A percentile compares a stretch with the other conserved stretches of the same genome.
These are phyloP conservation scores for Chamaecyparis obtusa DNA, from an alignment of 75 land plant species.

Conservation along the genomic window DNA sequence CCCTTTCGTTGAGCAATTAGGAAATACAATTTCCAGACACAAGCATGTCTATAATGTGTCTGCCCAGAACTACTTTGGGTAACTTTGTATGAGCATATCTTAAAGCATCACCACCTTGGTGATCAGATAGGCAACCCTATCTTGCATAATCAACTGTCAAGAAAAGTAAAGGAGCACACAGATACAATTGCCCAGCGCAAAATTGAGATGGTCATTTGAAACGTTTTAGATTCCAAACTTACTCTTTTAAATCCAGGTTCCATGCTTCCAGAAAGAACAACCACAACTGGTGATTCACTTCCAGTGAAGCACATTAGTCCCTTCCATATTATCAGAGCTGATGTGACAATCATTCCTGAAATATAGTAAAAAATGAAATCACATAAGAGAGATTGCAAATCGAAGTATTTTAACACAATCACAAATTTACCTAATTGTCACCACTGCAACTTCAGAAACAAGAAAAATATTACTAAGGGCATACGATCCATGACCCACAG, in stretches of 20 bases:
- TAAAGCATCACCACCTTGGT: background rate
- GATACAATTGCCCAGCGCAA: background rate
- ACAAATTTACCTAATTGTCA: background rate
- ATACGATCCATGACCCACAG: background rate
- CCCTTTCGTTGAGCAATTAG: background rate
- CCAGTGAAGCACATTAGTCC: slow-evolving; percentile 75
- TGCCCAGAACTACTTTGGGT: background rate
- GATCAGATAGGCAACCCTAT: background rate
- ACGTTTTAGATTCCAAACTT: slow-evolving; percentile 6
- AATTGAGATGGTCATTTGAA: background rate
- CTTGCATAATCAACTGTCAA: background rate
- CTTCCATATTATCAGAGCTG: slow-evolving; percentile 83
- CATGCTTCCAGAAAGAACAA: slow-evolving; percentile 88
- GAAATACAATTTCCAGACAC: background rate
- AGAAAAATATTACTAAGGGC: background rate
- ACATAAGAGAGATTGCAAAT: background rate
- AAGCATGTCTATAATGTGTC: background rate
- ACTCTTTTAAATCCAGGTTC: slow-evolving; percentile 86
- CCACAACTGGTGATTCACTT: slow-evolving; percentile 85
- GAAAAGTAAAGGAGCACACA: background rate
- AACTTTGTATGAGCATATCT: background rate
- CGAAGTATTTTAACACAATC: background rate
- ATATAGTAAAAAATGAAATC: background rate
- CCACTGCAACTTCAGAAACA: background rate
- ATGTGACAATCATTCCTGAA: slow-evolving; percentile 77